Evolutionary conservation across 2,329 filamentous ascomycete species (phyloP).

Genomic region (Apiospora rasikravindrae): DNA sequence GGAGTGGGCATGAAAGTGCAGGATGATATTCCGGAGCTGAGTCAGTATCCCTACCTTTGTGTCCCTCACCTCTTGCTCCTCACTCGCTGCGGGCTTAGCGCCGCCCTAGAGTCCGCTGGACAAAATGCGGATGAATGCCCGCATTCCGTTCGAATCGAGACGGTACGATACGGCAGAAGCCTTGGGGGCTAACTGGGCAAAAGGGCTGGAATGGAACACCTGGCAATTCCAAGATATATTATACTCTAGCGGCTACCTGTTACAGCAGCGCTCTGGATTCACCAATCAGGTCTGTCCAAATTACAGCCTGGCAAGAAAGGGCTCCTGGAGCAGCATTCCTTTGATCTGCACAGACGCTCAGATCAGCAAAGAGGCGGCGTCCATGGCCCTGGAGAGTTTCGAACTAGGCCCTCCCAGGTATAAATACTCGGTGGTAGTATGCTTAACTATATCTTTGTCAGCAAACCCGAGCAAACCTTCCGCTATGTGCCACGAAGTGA

Average conservation of each 20-base stretch:
- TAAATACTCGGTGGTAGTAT: not conserved
- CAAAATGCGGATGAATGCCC: not conserved
- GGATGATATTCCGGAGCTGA: constrained; percentile 3
- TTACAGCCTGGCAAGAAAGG: not conserved
- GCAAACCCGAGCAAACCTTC: not conserved
- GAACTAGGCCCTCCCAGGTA: not conserved
- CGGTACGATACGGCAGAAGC: not conserved
- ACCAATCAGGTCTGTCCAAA: not conserved
- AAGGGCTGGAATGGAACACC: not conserved
- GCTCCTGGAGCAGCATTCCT: not conserved
- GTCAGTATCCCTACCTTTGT: constrained; percentile 14
- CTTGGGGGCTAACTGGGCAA: no score
- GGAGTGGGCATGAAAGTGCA: not conserved
- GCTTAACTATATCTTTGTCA: constrained; percentile 16
- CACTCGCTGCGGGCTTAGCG: not conserved
- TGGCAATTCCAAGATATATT: not conserved
- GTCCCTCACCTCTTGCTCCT: not conserved
- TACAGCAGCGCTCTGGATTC: not conserved
- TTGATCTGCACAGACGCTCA: constrained; percentile 1
- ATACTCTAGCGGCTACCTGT: constrained; percentile 7
- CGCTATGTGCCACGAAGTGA: not conserved
- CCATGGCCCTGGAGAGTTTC: constrained; percentile 7
- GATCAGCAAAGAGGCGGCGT: not conserved
- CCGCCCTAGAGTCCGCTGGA: constrained; percentile 3
- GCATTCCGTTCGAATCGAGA: not conserved